Conservation (phyloP, 2,329 filamentous ascomycete species). For the Claviceps pazoutovae region DNA sequence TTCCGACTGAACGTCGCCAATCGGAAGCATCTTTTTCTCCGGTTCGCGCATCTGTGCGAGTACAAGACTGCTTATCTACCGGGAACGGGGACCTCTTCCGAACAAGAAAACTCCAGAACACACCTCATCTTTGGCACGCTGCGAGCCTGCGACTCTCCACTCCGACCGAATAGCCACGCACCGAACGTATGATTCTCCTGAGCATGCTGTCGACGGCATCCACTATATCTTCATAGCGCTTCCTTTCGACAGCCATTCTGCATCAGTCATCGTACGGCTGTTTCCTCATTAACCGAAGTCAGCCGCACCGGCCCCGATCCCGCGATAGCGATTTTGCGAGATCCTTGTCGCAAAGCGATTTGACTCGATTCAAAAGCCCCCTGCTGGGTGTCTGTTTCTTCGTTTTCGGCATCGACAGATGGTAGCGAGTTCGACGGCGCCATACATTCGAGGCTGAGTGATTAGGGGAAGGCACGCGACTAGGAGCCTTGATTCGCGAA, state of each 20-base stretch:
- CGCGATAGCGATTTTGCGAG: neutral
- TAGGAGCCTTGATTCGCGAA: constrained; percentile 1
- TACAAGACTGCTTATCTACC: neutral
- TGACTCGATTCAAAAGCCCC: neutral
- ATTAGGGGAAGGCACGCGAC: constrained; percentile 11
- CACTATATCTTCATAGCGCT: neutral
- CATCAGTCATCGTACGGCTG: neutral
- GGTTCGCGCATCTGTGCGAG: neutral
- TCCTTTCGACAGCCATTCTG: neutral
- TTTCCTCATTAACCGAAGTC: neutral
- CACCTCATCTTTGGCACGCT: constrained; percentile 1
- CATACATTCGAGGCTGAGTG: constrained; percentile 8
- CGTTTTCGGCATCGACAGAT: constrained; percentile 7
- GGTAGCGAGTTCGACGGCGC: constrained; percentile 7
- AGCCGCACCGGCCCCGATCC: neutral
- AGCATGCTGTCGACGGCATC: constrained; percentile 1
- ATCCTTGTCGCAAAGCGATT: neutral
- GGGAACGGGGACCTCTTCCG: neutral
- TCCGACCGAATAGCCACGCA: neutral
- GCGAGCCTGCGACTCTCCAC: neutral
- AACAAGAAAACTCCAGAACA: neutral
- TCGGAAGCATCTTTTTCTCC: neutral
- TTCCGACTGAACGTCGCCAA: neutral
- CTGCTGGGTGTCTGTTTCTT: neutral
- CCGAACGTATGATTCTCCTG: neutral